These are phyloP conservation scores for Leishmania guyanensis DNA, from an alignment of 208 protist genomes.

Conservation along the genomic window DNA sequence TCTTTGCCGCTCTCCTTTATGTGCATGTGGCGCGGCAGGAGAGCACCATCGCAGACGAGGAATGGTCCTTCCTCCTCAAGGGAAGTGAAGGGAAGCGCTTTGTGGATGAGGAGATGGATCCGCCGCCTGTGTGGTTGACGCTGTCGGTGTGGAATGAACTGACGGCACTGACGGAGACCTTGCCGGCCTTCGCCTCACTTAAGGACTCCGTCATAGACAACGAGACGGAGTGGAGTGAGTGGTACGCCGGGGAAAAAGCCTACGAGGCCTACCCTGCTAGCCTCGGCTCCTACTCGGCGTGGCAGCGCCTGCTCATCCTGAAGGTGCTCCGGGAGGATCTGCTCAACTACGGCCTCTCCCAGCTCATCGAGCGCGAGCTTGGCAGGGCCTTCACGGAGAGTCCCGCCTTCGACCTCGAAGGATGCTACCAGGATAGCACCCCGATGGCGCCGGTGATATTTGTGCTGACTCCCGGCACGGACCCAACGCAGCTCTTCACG, in stretches of 20 bases:
- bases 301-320: constrained; percentile 90
- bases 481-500: constrained; percentile 93
- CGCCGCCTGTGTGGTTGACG: constrained; percentile 88
- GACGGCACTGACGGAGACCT: constrained; percentile 67
- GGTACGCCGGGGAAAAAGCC: constrained; percentile 86
- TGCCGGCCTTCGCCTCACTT: constrained; percentile 88
- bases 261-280: constrained; percentile 72
- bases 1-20: constrained; percentile 95
- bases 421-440: constrained; percentile 90
- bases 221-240: constrained; percentile 82
- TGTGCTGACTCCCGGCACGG: constrained; percentile 93
- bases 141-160: constrained; percentile 93
- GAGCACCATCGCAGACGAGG: constrained; percentile 61
- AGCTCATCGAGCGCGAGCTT: constrained; percentile 76
- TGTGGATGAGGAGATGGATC: constrained; percentile 76
- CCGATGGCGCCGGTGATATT: constrained; percentile 94
- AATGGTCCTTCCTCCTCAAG: constrained; percentile 92
- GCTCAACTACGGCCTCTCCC: constrained; percentile 85
- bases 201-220: constrained; percentile 85
- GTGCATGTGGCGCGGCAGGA: constrained; percentile 84
- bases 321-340: constrained; percentile 91
- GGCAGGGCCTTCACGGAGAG: constrained; percentile 92
- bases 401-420: constrained; percentile 91
- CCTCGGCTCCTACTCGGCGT: constrained; percentile 43
- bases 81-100: constrained; percentile 79